phyloP scores from a whole-genome alignment of 2,329 filamentous ascomycete species.

The Diaporthe aspalathi region DNA sequence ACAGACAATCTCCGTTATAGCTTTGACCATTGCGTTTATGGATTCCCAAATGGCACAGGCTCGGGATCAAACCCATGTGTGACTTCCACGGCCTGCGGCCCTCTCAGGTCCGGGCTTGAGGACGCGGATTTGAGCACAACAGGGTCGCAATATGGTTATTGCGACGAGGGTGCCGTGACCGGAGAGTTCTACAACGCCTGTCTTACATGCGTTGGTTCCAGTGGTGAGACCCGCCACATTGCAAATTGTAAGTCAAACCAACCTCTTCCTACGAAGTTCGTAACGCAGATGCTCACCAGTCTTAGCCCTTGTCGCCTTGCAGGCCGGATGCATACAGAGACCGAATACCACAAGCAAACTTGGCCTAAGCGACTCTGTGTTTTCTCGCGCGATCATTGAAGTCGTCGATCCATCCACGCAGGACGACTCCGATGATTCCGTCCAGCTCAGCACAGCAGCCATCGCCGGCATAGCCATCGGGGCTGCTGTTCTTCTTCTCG shows the following conservation, averaged over 20 bases:
- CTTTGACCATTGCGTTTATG: slow-evolving; percentile 64
- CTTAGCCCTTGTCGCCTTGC: slow-evolving; percentile 61
- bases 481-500: slow-evolving; percentile 50
- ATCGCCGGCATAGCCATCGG: slow-evolving; percentile 58
- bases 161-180: slow-evolving; percentile 51
- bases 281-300: background rate
- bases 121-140: slow-evolving; percentile 47
- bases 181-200: slow-evolving; percentile 54
- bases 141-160: slow-evolving; percentile 32
- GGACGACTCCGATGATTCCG: background rate
- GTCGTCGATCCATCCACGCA: slow-evolving; percentile 30
- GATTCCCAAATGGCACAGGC: slow-evolving; percentile 60
- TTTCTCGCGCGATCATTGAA: slow-evolving; percentile 49
- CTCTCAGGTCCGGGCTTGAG: slow-evolving; percentile 54
- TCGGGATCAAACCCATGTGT: slow-evolving; percentile 61
- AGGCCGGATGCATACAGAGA: slow-evolving; percentile 62
- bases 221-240: slow-evolving; percentile 55
- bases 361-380: slow-evolving; percentile 59
- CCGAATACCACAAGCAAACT: slow-evolving; percentile 52
- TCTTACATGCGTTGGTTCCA: slow-evolving; percentile 57
- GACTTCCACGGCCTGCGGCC: slow-evolving; percentile 63
- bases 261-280: no score
- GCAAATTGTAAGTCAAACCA: slow-evolving; percentile 59
- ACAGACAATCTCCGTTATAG: slow-evolving; percentile 66
- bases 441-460: slow-evolving; percentile 39